Conservation (phyloP, 352 stramenopile species). For the Phytopythium helicoides region DNA sequence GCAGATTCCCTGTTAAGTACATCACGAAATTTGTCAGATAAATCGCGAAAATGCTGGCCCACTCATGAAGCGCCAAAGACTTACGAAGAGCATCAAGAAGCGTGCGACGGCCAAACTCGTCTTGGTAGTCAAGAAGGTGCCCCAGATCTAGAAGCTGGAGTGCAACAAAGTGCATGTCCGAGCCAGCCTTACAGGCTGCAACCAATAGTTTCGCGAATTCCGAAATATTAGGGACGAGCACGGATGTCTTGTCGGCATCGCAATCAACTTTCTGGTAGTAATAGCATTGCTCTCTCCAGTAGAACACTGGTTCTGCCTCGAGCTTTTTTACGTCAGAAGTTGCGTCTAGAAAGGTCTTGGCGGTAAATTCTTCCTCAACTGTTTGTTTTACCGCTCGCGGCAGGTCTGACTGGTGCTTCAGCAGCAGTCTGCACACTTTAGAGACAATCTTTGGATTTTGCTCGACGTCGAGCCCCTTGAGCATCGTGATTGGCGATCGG, state of each 20-base stretch:
- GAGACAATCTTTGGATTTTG: conserved; percentile 50
- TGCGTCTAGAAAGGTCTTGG: conserved; percentile 37
- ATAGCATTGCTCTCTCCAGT: conserved; percentile 77
- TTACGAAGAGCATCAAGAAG: conserved; percentile 66
- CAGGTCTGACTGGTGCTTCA: conserved; percentile 44
- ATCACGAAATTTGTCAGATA: conserved; percentile 1
- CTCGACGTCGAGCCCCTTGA: conserved; percentile 64
- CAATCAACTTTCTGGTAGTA: conserved; percentile 69
- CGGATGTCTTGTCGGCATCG: conserved; percentile 46
- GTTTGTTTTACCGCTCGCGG: conserved; percentile 23
- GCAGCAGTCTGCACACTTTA: conserved; percentile 43
- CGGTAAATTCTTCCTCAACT: conserved; percentile 39
- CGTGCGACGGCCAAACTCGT: conserved; percentile 73
- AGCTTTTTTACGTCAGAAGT: conserved; percentile 29
- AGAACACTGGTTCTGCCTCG: conserved; percentile 63
- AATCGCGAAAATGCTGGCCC: conserved; percentile 1
- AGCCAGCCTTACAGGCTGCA: conserved; percentile 36
- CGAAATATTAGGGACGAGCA: conserved; percentile 57
- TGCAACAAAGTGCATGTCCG: conserved; percentile 60
- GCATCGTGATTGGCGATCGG: conserved; percentile 46
- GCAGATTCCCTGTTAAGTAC: conserved; percentile 39
- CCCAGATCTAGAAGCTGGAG: conserved; percentile 66
- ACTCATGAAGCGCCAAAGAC: conserved; percentile 2
- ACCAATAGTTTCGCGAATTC: conserved; percentile 72
- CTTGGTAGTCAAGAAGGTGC: conserved; percentile 70